Percentiles rank a stretch among this genome's conserved stretches.
Evolutionary conservation across 23 red algal species (phyloP).

Genomic region (Chondrus crispus): DNA sequence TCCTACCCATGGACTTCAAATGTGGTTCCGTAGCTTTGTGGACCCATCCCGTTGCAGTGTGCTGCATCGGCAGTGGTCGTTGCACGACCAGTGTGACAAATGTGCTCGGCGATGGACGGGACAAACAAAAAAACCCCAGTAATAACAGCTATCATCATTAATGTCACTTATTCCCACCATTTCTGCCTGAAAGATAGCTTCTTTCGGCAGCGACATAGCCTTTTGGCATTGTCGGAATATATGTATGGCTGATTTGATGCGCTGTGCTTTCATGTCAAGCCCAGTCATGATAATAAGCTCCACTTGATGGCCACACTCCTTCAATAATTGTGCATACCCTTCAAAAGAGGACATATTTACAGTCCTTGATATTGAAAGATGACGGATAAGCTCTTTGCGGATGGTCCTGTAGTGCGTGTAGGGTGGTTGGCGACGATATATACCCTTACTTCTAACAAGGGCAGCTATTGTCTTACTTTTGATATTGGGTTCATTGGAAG

Average conservation of each 20-base stretch:
- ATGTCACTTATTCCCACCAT: conserved; percentile 1
- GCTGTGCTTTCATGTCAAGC: not conserved
- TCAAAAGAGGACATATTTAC: conserved; percentile 50
- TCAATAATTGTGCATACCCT: conserved; percentile 3
- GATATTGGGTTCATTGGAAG: conserved; percentile 7
- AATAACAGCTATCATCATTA: not conserved
- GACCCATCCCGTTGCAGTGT: conserved; percentile 19
- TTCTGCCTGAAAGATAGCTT: not conserved
- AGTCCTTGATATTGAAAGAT: not conserved
- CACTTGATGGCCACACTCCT: not conserved
- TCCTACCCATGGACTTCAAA: conserved; percentile 36
- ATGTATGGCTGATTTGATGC: conserved; percentile 3
- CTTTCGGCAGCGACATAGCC: not conserved
- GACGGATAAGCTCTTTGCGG: not conserved
- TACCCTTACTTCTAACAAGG: not conserved
- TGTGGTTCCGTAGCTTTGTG: conserved; percentile 33
- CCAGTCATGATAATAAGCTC: not conserved
- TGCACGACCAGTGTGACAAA: not conserved
- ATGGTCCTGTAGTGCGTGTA: conserved; percentile 6
- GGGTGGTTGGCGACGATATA: conserved; percentile 29
- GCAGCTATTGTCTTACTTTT: not conserved
- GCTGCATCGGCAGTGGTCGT: conserved; percentile 27
- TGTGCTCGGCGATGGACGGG: not conserved
- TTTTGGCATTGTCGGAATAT: conserved; percentile 34
- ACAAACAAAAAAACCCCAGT: conserved; percentile 26